Evolutionary conservation across 768 basidiomycete genomes (phyloP).

Genomic region (Rhizopogon vinicolor): DNA sequence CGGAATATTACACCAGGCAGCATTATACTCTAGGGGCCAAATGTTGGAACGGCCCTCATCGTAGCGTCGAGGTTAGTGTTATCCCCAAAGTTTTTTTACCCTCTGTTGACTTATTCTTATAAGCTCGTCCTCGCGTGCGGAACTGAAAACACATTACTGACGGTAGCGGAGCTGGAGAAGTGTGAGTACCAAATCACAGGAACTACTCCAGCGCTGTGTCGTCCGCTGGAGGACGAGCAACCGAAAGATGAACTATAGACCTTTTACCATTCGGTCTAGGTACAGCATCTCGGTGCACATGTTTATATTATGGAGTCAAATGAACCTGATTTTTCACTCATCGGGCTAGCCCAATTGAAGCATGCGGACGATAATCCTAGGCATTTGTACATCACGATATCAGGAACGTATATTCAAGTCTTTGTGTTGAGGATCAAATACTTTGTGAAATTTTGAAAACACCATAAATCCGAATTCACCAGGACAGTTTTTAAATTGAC

Average conservation of each 20-base stretch:
- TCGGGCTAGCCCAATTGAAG: not conserved
- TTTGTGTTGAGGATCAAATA: too few relatives aligned
- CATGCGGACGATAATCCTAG: too few relatives aligned
- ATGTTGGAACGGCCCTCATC: slow-evolving; percentile 96
- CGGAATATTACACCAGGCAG: slow-evolving; percentile 78
- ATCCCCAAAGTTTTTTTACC: not conserved
- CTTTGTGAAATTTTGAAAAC: too few relatives aligned
- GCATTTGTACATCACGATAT: too few relatives aligned
- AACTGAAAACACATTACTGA: slow-evolving; percentile 72
- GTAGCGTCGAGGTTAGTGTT: slow-evolving; percentile 67
- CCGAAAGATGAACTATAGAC: slow-evolving; percentile 26
- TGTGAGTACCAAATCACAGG: slow-evolving; percentile 91
- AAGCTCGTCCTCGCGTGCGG: slow-evolving; percentile 85
- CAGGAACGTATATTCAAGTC: too few relatives aligned
- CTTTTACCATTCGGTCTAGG: not conserved
- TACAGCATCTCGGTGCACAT: not conserved
- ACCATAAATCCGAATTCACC: too few relatives aligned
- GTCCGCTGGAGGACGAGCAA: slow-evolving; percentile 31
- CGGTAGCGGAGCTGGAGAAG: slow-evolving; percentile 88
- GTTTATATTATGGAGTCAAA: not conserved
- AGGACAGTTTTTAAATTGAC: too few relatives aligned
- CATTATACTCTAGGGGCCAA: slow-evolving; percentile 78
- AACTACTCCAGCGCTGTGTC: slow-evolving; percentile 81
- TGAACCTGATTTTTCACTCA: not conserved
- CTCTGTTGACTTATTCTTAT: not conserved